A percentile compares a stretch with the other conserved stretches of the same genome.
phyloP scores from a whole-genome alignment of 73 alveolate species.

The Uronychia binucleata region DNA sequence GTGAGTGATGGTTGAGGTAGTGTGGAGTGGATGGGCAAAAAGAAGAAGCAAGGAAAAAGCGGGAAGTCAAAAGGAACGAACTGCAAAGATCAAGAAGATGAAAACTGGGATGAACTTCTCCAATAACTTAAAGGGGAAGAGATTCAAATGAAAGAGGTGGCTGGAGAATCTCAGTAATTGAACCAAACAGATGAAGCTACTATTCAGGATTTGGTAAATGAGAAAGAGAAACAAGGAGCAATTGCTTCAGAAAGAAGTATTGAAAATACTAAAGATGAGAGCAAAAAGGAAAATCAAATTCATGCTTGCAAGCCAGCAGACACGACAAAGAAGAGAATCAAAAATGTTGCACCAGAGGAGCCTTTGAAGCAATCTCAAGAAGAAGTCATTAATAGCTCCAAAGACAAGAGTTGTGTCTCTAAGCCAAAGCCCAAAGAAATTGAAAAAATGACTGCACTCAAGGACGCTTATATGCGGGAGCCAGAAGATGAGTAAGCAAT shows the following conservation, averaged over 20 bases:
- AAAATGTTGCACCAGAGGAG: background rate
- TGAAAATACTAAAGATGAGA: constrained; percentile 16
- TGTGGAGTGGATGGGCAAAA: background rate
- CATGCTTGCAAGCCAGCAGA: background rate
- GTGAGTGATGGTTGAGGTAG: constrained; percentile 3
- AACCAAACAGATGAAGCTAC: too few relatives aligned
- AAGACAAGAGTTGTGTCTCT: background rate
- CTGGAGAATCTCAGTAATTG: too few relatives aligned
- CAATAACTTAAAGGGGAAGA: background rate
- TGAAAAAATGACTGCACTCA: constrained; percentile 7
- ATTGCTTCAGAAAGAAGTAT: constrained; percentile 15
- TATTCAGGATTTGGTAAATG: background rate
- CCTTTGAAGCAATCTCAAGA: constrained; percentile 8
- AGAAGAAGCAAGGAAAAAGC: background rate
- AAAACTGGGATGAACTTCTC: background rate
- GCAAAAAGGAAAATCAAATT: background rate
- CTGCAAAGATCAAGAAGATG: background rate
- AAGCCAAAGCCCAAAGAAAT: background rate
- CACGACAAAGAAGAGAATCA: constrained; percentile 2
- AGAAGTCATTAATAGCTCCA: background rate
- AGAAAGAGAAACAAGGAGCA: background rate
- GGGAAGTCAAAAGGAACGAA: background rate
- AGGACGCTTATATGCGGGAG: background rate
- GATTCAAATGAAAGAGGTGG: too few relatives aligned
- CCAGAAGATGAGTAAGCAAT: background rate